A percentile compares a stretch with the other conserved stretches of the same genome.
These are phyloP conservation scores for Trypanosoma scelopori DNA, from an alignment of 208 protist genomes.

Conservation along the genomic window DNA sequence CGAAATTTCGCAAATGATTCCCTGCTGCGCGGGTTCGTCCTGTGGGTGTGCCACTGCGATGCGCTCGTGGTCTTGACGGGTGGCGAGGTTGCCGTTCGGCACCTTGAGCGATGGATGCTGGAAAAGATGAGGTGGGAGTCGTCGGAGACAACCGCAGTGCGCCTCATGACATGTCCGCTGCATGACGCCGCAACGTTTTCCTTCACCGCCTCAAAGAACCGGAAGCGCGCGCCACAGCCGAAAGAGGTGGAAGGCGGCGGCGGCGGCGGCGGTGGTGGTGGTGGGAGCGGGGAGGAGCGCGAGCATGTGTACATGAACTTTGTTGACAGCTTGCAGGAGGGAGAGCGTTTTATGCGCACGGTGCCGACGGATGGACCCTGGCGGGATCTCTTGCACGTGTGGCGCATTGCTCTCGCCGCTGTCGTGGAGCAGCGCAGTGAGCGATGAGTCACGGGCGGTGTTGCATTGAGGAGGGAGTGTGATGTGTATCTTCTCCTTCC, in stretches of 20 bases:
- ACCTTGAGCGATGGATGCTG: constrained; percentile 78
- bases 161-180: constrained; percentile 58
- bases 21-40: constrained; percentile 67
- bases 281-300: constrained; percentile 8
- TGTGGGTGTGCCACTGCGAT: constrained; percentile 62
- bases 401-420: constrained; percentile 50
- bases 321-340: constrained; percentile 63
- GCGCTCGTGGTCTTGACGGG: constrained; percentile 70
- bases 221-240: constrained; percentile 5
- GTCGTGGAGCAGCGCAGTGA: constrained; percentile 6
- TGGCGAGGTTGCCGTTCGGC: constrained; percentile 66
- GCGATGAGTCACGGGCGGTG: background rate
- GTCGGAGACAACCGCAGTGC: constrained; percentile 51
- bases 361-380: constrained; percentile 60
- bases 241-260: constrained; percentile 16
- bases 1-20: constrained; percentile 81
- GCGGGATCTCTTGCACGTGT: constrained; percentile 51
- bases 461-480: no score
- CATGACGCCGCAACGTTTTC: constrained; percentile 56
- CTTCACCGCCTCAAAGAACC: constrained; percentile 27
- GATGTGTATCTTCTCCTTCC: no score
- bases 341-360: constrained; percentile 52
- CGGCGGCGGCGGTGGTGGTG: background rate
- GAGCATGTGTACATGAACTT: constrained; percentile 72
- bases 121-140: constrained; percentile 77